These are phyloP conservation scores for Rhamnella rubrinervis DNA, from an alignment of 331 rosid species.

Conservation along the genomic window DNA sequence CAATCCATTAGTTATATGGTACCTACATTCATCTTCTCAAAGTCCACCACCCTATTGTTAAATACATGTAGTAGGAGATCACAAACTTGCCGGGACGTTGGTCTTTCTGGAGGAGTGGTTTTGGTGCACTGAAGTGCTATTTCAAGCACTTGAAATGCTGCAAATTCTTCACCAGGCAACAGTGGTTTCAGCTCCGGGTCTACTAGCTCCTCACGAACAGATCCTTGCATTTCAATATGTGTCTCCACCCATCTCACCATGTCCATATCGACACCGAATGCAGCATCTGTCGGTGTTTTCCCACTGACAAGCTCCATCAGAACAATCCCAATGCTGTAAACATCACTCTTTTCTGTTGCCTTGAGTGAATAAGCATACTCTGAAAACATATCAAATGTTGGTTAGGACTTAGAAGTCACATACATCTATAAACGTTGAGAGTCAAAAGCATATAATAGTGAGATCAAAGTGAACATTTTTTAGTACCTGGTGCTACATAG, in stretches of 20 bases:
- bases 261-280: slow-evolving; percentile 72
- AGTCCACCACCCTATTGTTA: slow-evolving; percentile 38
- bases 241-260: slow-evolving; percentile 93
- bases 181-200: slow-evolving; percentile 66
- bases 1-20: slow-evolving; percentile 22
- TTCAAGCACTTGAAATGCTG: slow-evolving; percentile 74
- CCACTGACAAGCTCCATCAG: slow-evolving; percentile 91
- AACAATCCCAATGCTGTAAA: slow-evolving; percentile 88
- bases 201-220: slow-evolving; percentile 50
- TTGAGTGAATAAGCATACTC: slow-evolving; percentile 79
- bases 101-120: slow-evolving; percentile 73
- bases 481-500: slow-evolving; percentile 85
- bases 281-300: slow-evolving; percentile 65
- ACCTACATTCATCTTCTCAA: slow-evolving; percentile 45
- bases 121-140: slow-evolving; percentile 81
- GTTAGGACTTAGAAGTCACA: slow-evolving; percentile 1
- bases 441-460: background rate
- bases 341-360: slow-evolving; percentile 86
- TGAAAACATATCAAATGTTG: slow-evolving; percentile 28
- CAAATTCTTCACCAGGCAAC: slow-evolving; percentile 51
- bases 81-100: slow-evolving; percentile 62
- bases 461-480: background rate
- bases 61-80: slow-evolving; percentile 63
- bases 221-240: slow-evolving; percentile 42
- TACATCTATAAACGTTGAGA: background rate